phyloP scores from a whole-genome alignment of 805 yeast genomes.

The Maudiozyma pseudohumilis region DNA sequence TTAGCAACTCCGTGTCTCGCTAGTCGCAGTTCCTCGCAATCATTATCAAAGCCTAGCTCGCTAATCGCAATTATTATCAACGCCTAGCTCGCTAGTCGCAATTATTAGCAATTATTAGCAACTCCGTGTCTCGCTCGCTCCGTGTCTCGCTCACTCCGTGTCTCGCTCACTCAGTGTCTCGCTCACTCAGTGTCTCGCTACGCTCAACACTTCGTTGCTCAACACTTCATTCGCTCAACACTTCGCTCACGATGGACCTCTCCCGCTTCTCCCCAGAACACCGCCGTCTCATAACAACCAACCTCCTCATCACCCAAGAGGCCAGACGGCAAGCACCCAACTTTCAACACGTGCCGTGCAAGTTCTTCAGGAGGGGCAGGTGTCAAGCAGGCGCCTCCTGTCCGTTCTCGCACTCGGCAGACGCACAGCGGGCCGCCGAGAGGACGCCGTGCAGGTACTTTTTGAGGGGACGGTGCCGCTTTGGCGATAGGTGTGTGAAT shows the following conservation, averaged over 20 bases:
- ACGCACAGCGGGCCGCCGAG: conserved; percentile 35
- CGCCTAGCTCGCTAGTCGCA: too few species aligned
- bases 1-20: too few species aligned
- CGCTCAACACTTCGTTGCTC: too few species aligned
- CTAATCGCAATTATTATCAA: too few species aligned
- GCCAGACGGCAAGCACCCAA: conserved; percentile 15
- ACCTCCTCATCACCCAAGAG: conserved; percentile 21
- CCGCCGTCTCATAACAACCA: conserved; percentile 20
- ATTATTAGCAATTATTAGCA: too few species aligned
- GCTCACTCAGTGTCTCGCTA: too few species aligned
- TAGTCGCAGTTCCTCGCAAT: too few species aligned
- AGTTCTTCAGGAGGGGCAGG: conserved; percentile 81
- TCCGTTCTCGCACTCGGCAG: conserved; percentile 77
- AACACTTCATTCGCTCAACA: not conserved
- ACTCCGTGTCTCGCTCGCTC: too few species aligned
- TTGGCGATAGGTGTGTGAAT: conserved; percentile 88
- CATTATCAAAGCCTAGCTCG: too few species aligned
- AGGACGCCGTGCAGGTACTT: conserved; percentile 70
- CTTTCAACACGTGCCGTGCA: conserved; percentile 85
- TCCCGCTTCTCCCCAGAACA: conserved; percentile 19
- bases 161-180: too few species aligned
- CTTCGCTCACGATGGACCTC: not conserved
- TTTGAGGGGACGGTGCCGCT: conserved; percentile 93
- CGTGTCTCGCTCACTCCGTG: too few species aligned
- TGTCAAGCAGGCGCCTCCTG: conserved; percentile 93